Conservation (phyloP, 1,284 basidiomycete genomes). For the Pseudozyma sp. region DNA sequence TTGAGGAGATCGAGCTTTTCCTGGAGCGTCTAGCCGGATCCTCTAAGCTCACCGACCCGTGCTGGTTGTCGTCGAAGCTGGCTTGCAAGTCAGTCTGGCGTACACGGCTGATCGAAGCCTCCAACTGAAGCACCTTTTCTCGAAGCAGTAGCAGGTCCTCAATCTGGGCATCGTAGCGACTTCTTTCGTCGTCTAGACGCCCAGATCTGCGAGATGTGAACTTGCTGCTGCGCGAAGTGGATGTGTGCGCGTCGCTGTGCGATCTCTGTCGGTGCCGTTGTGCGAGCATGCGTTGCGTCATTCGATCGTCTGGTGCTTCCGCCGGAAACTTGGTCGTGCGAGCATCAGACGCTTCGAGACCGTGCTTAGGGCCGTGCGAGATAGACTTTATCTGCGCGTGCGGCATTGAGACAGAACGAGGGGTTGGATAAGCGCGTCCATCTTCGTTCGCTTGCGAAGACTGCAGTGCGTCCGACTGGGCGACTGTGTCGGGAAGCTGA, state of each 20-base stretch:
- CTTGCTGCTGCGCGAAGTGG: slow-evolving; percentile 8
- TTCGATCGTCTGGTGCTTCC: neutral
- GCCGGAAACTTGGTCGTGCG: neutral
- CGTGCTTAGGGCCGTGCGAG: no score
- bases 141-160: slow-evolving; percentile 27
- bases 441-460: no score
- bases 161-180: slow-evolving; percentile 25
- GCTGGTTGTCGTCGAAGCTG: neutral
- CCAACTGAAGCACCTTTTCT: slow-evolving; percentile 15
- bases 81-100: neutral
- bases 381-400: no score
- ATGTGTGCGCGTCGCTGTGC: slow-evolving; percentile 16
- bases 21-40: neutral
- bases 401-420: no score
- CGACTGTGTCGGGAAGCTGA: no score
- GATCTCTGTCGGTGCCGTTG: slow-evolving; percentile 11
- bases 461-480: no score
- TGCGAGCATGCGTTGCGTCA: slow-evolving; percentile 2
- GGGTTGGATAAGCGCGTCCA: no score
- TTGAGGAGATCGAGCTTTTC: slow-evolving; percentile 1
- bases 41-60: neutral
- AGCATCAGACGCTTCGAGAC: no score
- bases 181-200: neutral
- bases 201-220: neutral
- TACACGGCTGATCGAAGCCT: slow-evolving; percentile 3